Base-by-base conservation (phyloP, 495 filamentous ascomycete species). In the Penicillium canariense region DNA sequence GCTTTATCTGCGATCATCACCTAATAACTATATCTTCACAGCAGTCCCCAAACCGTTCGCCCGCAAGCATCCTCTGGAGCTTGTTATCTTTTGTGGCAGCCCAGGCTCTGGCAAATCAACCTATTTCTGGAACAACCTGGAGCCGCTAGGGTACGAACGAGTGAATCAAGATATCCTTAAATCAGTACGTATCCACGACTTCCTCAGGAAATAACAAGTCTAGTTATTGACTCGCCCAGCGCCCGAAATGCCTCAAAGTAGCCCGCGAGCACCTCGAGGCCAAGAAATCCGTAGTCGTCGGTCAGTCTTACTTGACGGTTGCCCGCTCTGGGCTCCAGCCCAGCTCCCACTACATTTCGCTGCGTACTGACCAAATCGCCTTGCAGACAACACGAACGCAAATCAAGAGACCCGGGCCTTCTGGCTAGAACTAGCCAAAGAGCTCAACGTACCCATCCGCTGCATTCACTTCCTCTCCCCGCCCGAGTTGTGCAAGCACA, bases 111-210 rank as follows among this genome's bases (percentile, higher is more conserved):
- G 95, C 23, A 97, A 97, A 66, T 93, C 88, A 20, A 91, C 90
- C 0, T 97, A 96, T 58, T 96, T 87, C 72, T 88, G 86, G 84
- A 84, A 80, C 25, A 72, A 89, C 55, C 67, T 97, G 15, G 76
- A 92, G 67, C 88, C 90, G 20, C 72, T 94, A 3, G 86, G 85
- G 26, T 97, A 94, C 67, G 85, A 85, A 68, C 81, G 93, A 25
- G 80, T 96, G 14, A 98, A 97, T 58, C 92, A 97, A 71, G 95
- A 97, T 72, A 80, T 74, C 3, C 72, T 96, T n/a, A 96, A 96
- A 68, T 85, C 85, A 22, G 86, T 89, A 73, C 25, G 80, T 44
- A 5, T 10, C 20, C 27, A n/a, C 15, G 6, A 49, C 25, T 25
- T 4, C 5, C 15, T 22, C 1, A 38, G 23, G 6, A 11, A 18